Evolutionary conservation across 306 rosid species (phyloP).

Genomic region (Astragalus membranaceus): DNA sequence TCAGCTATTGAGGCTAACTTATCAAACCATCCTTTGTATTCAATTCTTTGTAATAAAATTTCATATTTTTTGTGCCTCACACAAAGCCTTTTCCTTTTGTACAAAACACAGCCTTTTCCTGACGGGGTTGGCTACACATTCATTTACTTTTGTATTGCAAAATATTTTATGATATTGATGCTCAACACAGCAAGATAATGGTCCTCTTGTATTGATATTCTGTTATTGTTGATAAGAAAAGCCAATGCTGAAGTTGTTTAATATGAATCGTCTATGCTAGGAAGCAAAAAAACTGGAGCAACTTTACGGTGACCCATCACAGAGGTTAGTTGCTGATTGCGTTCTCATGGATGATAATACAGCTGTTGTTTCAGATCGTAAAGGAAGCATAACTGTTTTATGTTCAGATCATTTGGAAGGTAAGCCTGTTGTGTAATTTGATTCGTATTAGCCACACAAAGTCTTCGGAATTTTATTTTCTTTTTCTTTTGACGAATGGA

Average conservation of each 20-base stretch:
- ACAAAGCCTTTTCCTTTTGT: conserved; percentile 12
- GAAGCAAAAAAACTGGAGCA: conserved; percentile 71
- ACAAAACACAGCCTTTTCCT: not conserved
- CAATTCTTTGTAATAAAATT: not conserved
- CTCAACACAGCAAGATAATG: conserved; percentile 7
- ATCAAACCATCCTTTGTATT: not conserved
- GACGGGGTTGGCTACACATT: not conserved
- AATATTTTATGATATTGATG: not conserved
- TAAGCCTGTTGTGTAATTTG: conserved; percentile 17
- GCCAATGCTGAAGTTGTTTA: conserved; percentile 19
- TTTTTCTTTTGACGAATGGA: too few species aligned
- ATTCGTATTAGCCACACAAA: too few species aligned
- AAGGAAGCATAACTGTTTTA: conserved; percentile 84
- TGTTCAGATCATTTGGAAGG: conserved; percentile 74
- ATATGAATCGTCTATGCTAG: conserved; percentile 41
- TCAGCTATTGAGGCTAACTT: conserved; percentile 2
- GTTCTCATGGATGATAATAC: conserved; percentile 74
- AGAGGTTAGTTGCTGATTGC: conserved; percentile 91
- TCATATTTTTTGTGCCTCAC: not conserved
- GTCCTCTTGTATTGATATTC: conserved; percentile 9
- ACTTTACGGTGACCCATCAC: conserved; percentile 72
- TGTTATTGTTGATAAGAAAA: not conserved
- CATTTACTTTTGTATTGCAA: conserved; percentile 11
- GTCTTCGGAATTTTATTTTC: conserved; percentile 1
- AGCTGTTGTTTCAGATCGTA: conserved; percentile 91